These are phyloP conservation scores for Apodospora peruviana DNA, from an alignment of 495 filamentous ascomycete species.

Conservation along the genomic window DNA sequence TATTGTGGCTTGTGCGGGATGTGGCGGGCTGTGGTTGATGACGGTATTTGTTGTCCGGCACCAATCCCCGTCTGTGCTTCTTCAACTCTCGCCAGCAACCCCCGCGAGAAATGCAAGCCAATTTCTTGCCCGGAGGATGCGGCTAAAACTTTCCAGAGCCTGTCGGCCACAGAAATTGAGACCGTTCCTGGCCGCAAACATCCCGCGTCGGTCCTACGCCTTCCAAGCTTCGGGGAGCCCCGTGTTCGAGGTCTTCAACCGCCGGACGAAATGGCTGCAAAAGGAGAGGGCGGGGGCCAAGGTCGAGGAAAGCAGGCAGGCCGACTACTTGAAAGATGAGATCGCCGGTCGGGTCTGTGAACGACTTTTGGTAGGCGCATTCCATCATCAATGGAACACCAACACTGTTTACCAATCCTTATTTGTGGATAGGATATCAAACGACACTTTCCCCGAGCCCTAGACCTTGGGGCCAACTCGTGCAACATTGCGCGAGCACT, in stretches of 20 bases:
- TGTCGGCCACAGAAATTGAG: slow-evolving; percentile 13
- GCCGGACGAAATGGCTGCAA: slow-evolving; percentile 78
- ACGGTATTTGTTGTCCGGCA: too few species aligned
- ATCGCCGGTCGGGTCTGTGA: slow-evolving; percentile 81
- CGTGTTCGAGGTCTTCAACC: slow-evolving; percentile 85
- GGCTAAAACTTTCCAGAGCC: slow-evolving; percentile 19
- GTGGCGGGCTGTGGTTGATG: too few species aligned
- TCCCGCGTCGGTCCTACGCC: slow-evolving; percentile 56
- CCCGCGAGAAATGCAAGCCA: too few species aligned
- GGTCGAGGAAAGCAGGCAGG: slow-evolving; percentile 63
- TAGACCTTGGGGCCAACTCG: slow-evolving; percentile 92
- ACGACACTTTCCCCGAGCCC: slow-evolving; percentile 72
- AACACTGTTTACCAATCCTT: too few species aligned
- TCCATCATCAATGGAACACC: background rate
- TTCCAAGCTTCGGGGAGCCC: slow-evolving; percentile 70
- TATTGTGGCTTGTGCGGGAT: too few species aligned
- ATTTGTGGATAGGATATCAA: too few species aligned
- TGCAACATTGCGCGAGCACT: slow-evolving; percentile 87
- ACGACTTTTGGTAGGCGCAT: slow-evolving; percentile 62
- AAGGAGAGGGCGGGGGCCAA: slow-evolving; percentile 77
- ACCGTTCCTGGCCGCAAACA: background rate
- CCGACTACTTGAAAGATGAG: slow-evolving; percentile 91
- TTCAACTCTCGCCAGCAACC: too few species aligned
- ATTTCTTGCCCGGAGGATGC: slow-evolving; percentile 25
- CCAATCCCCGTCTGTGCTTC: too few species aligned